A percentile compares a stretch with the other conserved stretches of the same genome.
These are phyloP conservation scores for Vaccinium darrowii DNA, from an alignment of 148 eudicot genomes.

Conservation along the genomic window DNA sequence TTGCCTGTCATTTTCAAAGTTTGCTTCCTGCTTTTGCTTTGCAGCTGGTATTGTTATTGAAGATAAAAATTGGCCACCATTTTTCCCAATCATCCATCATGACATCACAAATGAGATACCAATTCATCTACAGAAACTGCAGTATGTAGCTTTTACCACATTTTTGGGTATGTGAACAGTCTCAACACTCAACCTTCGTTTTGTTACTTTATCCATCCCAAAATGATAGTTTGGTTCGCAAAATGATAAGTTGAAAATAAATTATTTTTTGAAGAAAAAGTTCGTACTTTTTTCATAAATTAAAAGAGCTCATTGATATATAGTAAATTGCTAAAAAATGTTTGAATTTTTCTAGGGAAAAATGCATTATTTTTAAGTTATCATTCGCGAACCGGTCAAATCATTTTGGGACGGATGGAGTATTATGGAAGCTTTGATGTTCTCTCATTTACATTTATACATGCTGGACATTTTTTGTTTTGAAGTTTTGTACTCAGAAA, in stretches of 20 bases:
- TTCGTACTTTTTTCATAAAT: too few relatives aligned
- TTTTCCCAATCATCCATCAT: constrained; percentile 23
- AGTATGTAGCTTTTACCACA: constrained; percentile 19
- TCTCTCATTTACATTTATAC: not conserved
- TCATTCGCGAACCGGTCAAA: too few relatives aligned
- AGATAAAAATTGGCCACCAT: constrained; percentile 22
- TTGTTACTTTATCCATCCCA: not conserved
- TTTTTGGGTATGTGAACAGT: constrained; percentile 14
- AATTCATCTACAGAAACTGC: constrained; percentile 21
- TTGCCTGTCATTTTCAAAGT: constrained; percentile 2
- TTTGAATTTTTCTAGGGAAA: too few relatives aligned
- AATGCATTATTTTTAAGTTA: too few relatives aligned
- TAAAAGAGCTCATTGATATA: too few relatives aligned
- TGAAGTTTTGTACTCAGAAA: not conserved
- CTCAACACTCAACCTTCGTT: not conserved
- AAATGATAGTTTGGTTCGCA: too few relatives aligned
- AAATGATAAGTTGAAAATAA: too few relatives aligned
- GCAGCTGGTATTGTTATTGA: constrained; percentile 21
- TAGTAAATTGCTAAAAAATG: too few relatives aligned
- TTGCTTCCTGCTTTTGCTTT: constrained; percentile 10
- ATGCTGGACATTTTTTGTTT: not conserved
- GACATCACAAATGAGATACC: constrained; percentile 24
- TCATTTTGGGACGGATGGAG: too few relatives aligned
- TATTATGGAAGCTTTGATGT: not conserved
- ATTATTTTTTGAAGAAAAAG: too few relatives aligned